Conservation (phyloP, 108 stramenopile species). For the Skeletonema menzelii region DNA sequence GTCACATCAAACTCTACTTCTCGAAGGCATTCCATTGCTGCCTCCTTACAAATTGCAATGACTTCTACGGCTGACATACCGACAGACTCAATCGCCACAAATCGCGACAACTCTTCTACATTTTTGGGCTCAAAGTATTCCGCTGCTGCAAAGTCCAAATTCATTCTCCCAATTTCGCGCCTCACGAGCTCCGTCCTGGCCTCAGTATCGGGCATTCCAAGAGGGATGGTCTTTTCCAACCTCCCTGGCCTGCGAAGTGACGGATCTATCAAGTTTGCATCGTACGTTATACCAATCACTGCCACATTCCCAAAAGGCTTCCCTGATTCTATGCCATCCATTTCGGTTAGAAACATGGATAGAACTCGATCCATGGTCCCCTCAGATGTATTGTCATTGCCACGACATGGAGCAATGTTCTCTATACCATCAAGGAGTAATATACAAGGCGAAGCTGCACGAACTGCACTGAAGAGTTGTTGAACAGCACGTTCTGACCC, state of each 20-base stretch:
- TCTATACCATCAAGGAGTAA: constrained; percentile 85
- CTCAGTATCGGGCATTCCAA: constrained; percentile 54
- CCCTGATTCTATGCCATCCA: constrained; percentile 74
- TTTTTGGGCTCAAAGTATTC: constrained; percentile 34
- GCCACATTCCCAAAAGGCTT: constrained; percentile 45
- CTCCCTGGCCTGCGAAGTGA: constrained; percentile 78
- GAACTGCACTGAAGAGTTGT: constrained; percentile 59
- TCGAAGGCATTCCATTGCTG: constrained; percentile 49
- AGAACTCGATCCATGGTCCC: constrained; percentile 89
- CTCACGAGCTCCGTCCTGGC: constrained; percentile 53
- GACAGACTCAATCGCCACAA: constrained; percentile 51
- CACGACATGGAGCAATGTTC: constrained; percentile 73
- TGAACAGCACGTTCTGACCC: constrained; percentile 79
- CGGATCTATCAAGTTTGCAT: constrained; percentile 67
- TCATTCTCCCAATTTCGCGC: constrained; percentile 34
- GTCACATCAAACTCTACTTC: constrained; percentile 28
- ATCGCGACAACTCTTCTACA: constrained; percentile 36
- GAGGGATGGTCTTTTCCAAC: constrained; percentile 57
- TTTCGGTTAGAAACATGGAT: constrained; percentile 78
- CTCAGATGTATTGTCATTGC: constrained; percentile 84
- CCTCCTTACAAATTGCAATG: constrained; percentile 66
- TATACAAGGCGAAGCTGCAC: constrained; percentile 82
- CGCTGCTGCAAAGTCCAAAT: constrained; percentile 38
- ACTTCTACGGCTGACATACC: constrained; percentile 67
- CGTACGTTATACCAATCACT: constrained; percentile 80